Evolutionary conservation across 257 asterid species (phyloP).

Genomic region (Fraxinus pennsylvanica): DNA sequence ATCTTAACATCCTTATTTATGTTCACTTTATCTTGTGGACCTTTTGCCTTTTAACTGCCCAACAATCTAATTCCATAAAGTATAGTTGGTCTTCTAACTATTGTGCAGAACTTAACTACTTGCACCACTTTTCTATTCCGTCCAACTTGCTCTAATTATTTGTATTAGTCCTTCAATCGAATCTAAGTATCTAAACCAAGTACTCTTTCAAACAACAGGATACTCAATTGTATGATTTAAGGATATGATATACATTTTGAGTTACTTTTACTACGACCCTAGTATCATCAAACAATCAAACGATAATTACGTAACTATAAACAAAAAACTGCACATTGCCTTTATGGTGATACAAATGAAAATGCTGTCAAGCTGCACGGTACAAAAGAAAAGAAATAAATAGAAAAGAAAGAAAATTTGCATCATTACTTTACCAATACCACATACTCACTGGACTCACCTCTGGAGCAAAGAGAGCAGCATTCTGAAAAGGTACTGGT

Average conservation of each 20-base stretch:
- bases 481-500: conserved; percentile 78
- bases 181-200: too few species aligned
- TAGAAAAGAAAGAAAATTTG: background rate
- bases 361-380: background rate
- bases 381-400: background rate
- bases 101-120: background rate
- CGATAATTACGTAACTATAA: background rate
- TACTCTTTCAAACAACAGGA: too few species aligned
- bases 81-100: background rate
- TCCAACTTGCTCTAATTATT: background rate
- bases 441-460: conserved; percentile 40
- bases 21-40: background rate
- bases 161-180: too few species aligned
- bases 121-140: background rate
- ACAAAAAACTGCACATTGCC: background rate
- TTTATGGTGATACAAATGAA: background rate
- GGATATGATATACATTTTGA: background rate
- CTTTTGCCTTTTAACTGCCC: background rate
- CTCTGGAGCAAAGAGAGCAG: conserved; percentile 85
- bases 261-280: background rate
- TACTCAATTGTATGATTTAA: background rate
- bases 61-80: background rate
- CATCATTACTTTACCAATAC: conserved; percentile 16
- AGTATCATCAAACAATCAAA: background rate
- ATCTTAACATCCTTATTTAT: too few species aligned